These are phyloP conservation scores for Fusarium bulbicola DNA, from an alignment of 2,329 filamentous ascomycete species.

Conservation along the genomic window DNA sequence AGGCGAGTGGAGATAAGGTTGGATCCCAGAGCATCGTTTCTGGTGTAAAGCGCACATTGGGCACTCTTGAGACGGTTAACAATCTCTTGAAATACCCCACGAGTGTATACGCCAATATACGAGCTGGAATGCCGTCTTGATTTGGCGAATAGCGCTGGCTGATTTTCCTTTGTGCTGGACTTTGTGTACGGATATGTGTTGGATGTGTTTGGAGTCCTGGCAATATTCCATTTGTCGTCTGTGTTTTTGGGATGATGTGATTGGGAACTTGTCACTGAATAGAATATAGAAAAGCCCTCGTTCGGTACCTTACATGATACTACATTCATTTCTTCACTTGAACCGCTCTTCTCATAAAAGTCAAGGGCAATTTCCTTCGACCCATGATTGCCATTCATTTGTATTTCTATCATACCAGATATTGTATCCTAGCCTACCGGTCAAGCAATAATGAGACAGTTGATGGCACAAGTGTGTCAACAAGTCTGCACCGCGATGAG, in stretches of 20 bases:
- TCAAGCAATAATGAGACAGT: background rate
- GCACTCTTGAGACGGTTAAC: conserved; percentile 56
- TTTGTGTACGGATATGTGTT: conserved; percentile 1
- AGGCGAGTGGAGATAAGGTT: conserved; percentile 72
- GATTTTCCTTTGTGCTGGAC: background rate
- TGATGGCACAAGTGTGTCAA: background rate
- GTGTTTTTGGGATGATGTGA: conserved; percentile 1
- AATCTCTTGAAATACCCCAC: conserved; percentile 66
- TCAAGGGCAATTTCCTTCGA: too few relatives aligned
- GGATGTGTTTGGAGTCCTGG: background rate
- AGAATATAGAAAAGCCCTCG: conserved; percentile 26
- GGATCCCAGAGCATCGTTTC: conserved; percentile 66
- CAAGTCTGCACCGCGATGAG: too few relatives aligned
- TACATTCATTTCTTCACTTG: background rate
- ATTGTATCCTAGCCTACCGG: background rate
- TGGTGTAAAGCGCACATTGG: conserved; percentile 58
- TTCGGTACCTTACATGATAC: background rate
- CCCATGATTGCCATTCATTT: background rate
- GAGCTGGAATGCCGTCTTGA: conserved; percentile 46
- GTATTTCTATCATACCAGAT: background rate
- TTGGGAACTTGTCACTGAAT: conserved; percentile 15
- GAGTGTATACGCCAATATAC: conserved; percentile 68
- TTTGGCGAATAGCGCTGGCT: background rate
- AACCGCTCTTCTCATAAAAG: background rate
- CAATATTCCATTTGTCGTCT: background rate